A percentile compares a stretch with the other conserved stretches of the same genome.
Evolutionary conservation across 768 basidiomycete species (phyloP).

Genomic region (Tulasnella sp.): DNA sequence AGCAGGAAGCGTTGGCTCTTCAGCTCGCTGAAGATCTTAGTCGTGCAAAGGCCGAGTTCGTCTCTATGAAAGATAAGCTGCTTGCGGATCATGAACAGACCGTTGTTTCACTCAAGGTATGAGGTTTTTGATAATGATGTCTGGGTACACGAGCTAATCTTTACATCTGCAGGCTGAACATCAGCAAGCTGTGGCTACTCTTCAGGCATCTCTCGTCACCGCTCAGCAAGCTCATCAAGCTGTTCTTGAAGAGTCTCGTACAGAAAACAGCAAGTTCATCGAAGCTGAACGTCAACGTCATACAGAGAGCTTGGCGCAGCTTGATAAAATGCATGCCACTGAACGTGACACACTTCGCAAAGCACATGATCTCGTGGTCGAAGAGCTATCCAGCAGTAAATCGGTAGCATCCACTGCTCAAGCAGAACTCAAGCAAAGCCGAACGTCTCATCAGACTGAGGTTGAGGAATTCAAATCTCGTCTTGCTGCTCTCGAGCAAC

Average conservation of each 20-base stretch:
- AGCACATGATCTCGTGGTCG: constrained; percentile 24
- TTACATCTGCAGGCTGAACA: constrained; percentile 39
- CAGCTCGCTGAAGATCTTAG: constrained; percentile 14
- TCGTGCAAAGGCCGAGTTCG: constrained; percentile 24
- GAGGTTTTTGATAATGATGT: neutral
- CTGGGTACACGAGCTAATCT: constrained; percentile 23
- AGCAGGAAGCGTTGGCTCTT: constrained; percentile 29
- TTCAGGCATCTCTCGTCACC: constrained; percentile 31
- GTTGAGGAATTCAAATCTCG: constrained; percentile 38
- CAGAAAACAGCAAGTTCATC: constrained; percentile 27
- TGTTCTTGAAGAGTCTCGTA: constrained; percentile 29
- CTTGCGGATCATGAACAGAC: constrained; percentile 14
- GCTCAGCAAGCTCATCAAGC: constrained; percentile 28
- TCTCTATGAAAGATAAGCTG: constrained; percentile 26
- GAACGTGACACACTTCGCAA: constrained; percentile 34
- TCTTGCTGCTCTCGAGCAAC: constrained; percentile 38
- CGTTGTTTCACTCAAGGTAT: constrained; percentile 13
- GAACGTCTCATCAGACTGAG: constrained; percentile 28
- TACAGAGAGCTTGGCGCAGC: constrained; percentile 34
- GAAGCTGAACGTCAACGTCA: constrained; percentile 38
- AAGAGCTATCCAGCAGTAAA: constrained; percentile 23
- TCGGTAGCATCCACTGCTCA: constrained; percentile 33
- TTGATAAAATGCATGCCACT: constrained; percentile 37
- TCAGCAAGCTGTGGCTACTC: constrained; percentile 32
- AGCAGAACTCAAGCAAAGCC: constrained; percentile 26